Base-by-base conservation (phyloP, 306 rosid genomes). In the Trifolium pratense region DNA sequence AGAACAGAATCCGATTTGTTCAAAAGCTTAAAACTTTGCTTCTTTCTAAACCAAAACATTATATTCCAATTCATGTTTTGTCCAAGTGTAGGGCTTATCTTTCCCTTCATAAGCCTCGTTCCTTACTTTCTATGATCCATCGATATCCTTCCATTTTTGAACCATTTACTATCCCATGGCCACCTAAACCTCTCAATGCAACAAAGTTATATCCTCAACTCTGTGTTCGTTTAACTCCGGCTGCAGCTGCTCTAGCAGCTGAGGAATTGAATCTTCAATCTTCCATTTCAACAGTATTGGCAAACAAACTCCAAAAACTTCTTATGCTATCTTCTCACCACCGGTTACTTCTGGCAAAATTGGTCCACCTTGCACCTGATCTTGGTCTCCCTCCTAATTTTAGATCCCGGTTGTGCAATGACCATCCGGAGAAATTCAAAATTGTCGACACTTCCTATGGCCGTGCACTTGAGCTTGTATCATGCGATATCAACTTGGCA, bases 321-420 rank as follows among this genome's bases (percentile, higher is more conserved):
- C 97, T 93, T 40, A 93, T 93, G 97, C 78, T 93, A 37, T 93
- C 96, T 70, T 81, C 97, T 59, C 89, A 88, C 81, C 87, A 26
- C 45, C 81, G 86, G 66, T 78, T 93, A 26, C 86, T 93, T 69
- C 65, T 93, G 56, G 80, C 97, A 10, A 93, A 93, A 82, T 72
- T 93, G 81, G 97, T 89, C 61, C 98, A 93, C 85, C 85, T 93
- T 43, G 97, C 92, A 74, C 94, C 96, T 4, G 96, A 93, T 83
- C 90, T 93, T 59, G 97, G 97, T 46, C 83, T 93, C 17, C 96
- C 96, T 42, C 91, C 98, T 37, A 91, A 86, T 78, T 93, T 93
- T 52, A 84, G 91, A 26, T 91, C 91, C 56, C 87, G 92, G 32
- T 83, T 93, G 63, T 93, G 98, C 85, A 89, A 89, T 65, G 97